Conservation (phyloP, 148 eudicot species). For the Cornus florida region DNA sequence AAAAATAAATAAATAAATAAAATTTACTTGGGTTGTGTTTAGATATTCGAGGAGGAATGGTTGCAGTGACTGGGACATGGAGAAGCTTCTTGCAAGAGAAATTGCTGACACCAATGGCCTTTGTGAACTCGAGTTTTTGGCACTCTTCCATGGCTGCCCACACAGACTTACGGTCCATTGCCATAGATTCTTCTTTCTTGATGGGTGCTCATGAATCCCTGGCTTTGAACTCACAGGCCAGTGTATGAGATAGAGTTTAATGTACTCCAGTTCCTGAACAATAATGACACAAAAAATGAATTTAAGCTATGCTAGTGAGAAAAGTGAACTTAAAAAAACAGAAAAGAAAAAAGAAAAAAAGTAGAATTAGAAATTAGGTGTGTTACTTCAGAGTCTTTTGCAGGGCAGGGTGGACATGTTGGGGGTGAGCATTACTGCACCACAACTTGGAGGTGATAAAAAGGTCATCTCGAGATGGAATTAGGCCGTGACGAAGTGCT, state of each 20-base stretch:
- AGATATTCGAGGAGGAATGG: slow-evolving; percentile 23
- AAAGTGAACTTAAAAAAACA: too few species aligned
- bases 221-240: slow-evolving; percentile 43
- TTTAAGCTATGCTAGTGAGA: too few species aligned
- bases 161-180: slow-evolving; percentile 30
- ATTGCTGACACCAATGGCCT: slow-evolving; percentile 42
- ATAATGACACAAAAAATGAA: not conserved
- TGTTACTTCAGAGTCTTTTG: slow-evolving; percentile 31
- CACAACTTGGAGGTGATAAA: slow-evolving; percentile 55
- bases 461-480: slow-evolving; percentile 37
- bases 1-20: too few species aligned
- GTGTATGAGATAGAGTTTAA: slow-evolving; percentile 45
- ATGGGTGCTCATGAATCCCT: slow-evolving; percentile 23
- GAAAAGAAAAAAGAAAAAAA: too few species aligned
- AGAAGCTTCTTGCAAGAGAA: slow-evolving; percentile 41
- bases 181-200: slow-evolving; percentile 33
- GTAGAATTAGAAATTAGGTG: too few species aligned
- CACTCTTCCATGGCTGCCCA: slow-evolving; percentile 54
- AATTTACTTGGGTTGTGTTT: too few species aligned
- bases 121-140: slow-evolving; percentile 38
- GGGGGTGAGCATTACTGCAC: slow-evolving; percentile 35
- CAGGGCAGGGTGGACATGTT: slow-evolving; percentile 50
- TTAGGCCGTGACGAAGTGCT: slow-evolving; percentile 34
- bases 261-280: slow-evolving; percentile 37
- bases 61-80: slow-evolving; percentile 15